Evolutionary conservation across 257 asterid species (phyloP).

Genomic region (Solanum etuberosum): DNA sequence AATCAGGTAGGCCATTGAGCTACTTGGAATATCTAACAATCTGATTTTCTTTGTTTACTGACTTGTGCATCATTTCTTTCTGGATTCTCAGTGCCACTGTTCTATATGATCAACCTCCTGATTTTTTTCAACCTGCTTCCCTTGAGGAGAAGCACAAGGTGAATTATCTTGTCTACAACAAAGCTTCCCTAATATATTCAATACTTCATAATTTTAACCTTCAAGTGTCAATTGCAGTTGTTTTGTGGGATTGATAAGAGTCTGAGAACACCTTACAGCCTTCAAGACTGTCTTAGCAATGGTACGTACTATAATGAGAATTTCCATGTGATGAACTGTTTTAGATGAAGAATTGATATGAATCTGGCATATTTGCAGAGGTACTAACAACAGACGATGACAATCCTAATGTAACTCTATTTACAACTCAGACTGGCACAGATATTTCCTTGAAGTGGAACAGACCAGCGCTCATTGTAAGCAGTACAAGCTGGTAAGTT

Average conservation of each 20-base stretch:
- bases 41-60: background rate
- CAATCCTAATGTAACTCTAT: conserved; percentile 43
- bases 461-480: conserved; percentile 86
- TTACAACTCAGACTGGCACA: conserved; percentile 49
- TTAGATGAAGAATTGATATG: background rate
- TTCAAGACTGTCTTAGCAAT: conserved; percentile 62
- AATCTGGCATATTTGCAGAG: conserved; percentile 22
- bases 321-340: conserved; percentile 2
- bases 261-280: conserved; percentile 47
- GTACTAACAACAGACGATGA: conserved; percentile 14
- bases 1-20: conserved; percentile 41
- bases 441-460: conserved; percentile 51
- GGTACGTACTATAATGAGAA: conserved; percentile 47
- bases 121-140: conserved; percentile 75
- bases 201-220: conserved; percentile 11
- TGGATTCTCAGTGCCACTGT: conserved; percentile 64
- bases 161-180: conserved; percentile 14
- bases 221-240: conserved; percentile 40
- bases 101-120: conserved; percentile 93
- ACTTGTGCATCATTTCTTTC: background rate
- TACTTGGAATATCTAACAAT: background rate
- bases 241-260: conserved; percentile 65
- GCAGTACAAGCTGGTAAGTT: conserved; percentile 95
- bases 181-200: conserved; percentile 3
- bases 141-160: conserved; percentile 74